Evolutionary conservation across 139 green algal species (phyloP), one percentile per base, ranked within the genome.

Genomic region (Tetradesmus obliquus): DNA sequence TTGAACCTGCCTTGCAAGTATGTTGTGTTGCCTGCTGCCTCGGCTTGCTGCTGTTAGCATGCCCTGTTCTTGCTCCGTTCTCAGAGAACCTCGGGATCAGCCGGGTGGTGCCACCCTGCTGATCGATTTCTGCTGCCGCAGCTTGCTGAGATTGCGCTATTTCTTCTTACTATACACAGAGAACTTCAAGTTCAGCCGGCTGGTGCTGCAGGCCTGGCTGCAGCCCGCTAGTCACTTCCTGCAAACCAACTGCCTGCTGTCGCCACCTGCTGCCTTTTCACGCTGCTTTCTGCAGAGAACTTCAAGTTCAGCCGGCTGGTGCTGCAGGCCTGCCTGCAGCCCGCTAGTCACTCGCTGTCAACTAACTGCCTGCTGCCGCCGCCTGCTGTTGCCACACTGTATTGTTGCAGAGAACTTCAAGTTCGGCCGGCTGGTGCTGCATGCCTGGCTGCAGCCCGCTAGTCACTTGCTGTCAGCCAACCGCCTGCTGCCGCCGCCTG

Each of bases 331-430:
- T 88, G 80, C 57, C 84, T 93, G 55, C 57, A 45, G 32, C 32
- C 32, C 32, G 32, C 32, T 45, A 45, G 32, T 45, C 32, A 45
- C 32, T 45, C 32, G 32, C 32, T 45, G 32, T 45, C 32, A 45
- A 0, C 32, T 0, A 45, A 45, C 32, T 45, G 32, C 32, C 32
- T 45, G 32, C 32, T 45, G 32, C 32, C 32, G 32, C 32, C 32
- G 0, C 32, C 32, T 45, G 32, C 32, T 45, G 32, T 45, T 45
- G 32, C 32, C 32, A 12, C n/a, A 24, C 79, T 84, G 79, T 84
- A 20, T 32, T 84, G 79, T 32, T 55, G 79, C 88, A 91, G 89
- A 92, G 62, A 88, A 92, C 81, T 92, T 89, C 81, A 88, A 85
- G 62, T 69, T 76, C 89, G 90, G 74, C 57, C 71, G 84, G 20